Percentiles rank a stretch among this genome's conserved stretches.
Evolutionary conservation across 176 grass and related monocot genomes (phyloP).

Genomic region (Juncus inflexus): DNA sequence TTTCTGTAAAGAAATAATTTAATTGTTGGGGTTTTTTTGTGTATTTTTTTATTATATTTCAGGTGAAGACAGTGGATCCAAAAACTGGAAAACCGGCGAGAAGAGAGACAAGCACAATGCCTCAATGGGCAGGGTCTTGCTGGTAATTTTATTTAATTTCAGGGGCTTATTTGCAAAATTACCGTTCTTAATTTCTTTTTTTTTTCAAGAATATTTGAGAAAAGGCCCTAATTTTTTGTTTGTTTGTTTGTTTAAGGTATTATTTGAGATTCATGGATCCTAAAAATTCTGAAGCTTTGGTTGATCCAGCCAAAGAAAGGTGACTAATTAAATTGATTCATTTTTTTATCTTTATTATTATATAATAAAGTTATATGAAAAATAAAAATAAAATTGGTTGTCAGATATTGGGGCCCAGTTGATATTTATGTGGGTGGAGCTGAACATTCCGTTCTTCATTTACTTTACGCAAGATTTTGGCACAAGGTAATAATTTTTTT

Average conservation of each 20-base stretch:
- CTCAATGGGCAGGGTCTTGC: conserved; percentile 97
- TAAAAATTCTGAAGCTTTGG: conserved; percentile 70
- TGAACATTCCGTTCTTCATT: conserved; percentile 97
- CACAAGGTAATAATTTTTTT: conserved; percentile 57
- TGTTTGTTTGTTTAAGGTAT: conserved; percentile 54
- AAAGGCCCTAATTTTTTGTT: neutral
- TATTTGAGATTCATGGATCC: conserved; percentile 99
- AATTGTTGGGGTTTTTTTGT: neutral
- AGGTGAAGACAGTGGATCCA: conserved; percentile 68
- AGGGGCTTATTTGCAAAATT: conserved; percentile 9
- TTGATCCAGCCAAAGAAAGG: conserved; percentile 95
- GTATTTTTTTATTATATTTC: conserved; percentile 23
- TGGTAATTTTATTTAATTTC: conserved; percentile 56
- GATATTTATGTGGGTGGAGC: conserved; percentile 95
- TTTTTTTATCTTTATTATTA: conserved; percentile 1
- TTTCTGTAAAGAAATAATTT: too few species aligned
- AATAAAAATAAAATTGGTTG: neutral
- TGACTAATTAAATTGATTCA: conserved; percentile 32
- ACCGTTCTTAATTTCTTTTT: neutral
- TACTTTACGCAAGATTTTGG: conserved; percentile 99
- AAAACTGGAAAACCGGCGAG: conserved; percentile 56
- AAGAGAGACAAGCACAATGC: conserved; percentile 98
- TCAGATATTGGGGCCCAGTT: conserved; percentile 94
- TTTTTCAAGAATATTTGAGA: conserved; percentile 10
- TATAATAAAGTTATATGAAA: too few species aligned